Evolutionary conservation across 148 eudicot genomes (phyloP).

Genomic region (Nyssa sinensis): DNA sequence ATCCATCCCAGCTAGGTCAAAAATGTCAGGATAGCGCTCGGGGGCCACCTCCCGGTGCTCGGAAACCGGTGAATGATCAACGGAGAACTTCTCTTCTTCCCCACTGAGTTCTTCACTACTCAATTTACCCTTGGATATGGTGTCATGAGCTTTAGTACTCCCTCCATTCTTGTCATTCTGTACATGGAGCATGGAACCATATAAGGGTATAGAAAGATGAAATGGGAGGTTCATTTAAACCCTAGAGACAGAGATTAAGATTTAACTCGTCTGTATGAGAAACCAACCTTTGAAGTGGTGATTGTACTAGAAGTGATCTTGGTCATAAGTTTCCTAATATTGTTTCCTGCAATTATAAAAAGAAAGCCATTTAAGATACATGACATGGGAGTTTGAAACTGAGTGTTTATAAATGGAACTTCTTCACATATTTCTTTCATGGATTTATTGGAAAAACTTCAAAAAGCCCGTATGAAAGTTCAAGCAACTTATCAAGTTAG

Average conservation of each 20-base stretch:
- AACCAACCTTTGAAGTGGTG: slow-evolving; percentile 43
- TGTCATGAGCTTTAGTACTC: slow-evolving; percentile 1
- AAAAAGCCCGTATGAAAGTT: neutral
- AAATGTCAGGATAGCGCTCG: slow-evolving; percentile 21
- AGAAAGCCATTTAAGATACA: slow-evolving; percentile 4
- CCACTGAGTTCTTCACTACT: neutral
- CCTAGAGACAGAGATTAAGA: neutral
- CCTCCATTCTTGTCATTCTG: slow-evolving; percentile 24
- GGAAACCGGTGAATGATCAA: slow-evolving; percentile 17
- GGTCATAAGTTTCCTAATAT: slow-evolving; percentile 35
- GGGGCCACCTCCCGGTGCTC: slow-evolving; percentile 21
- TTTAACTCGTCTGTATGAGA: neutral
- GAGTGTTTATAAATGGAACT: neutral
- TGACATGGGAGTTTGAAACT: neutral
- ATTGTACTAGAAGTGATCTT: slow-evolving; percentile 27
- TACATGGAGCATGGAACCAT: slow-evolving; percentile 10
- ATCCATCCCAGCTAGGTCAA: slow-evolving; percentile 66
- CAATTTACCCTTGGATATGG: slow-evolving; percentile 8
- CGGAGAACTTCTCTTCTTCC: slow-evolving; percentile 15
- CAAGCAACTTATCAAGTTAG: neutral
- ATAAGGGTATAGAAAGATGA: neutral
- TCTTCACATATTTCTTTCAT: neutral
- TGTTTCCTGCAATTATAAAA: slow-evolving; percentile 39
- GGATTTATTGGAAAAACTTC: too few relatives aligned
- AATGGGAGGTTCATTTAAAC: neutral